Percentiles rank a stretch among this genome's conserved stretches.
These are phyloP conservation scores for Sodiomyces alkalinus DNA, from an alignment of 2,329 filamentous ascomycete genomes.

Conservation along the genomic window DNA sequence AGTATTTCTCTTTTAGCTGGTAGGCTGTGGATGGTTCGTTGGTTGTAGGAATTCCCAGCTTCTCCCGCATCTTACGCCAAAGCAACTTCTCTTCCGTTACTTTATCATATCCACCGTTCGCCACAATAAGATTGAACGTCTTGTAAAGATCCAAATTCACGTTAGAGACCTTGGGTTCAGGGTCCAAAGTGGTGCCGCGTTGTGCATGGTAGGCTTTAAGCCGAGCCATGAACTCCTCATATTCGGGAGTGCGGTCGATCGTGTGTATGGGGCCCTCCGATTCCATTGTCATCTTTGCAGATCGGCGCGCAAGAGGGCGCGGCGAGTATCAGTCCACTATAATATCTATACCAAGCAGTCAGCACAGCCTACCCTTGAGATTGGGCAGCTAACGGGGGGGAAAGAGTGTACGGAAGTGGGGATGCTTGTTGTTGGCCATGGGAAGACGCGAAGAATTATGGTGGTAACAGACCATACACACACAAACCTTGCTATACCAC, in stretches of 20 bases:
- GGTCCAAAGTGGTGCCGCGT: slow-evolving; percentile 64
- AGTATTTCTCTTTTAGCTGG: slow-evolving; percentile 74
- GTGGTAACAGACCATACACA: too few relatives aligned
- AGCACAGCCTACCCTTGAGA: too few relatives aligned
- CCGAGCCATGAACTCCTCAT: slow-evolving; percentile 63
- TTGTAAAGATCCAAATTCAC: slow-evolving; percentile 63
- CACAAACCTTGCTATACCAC: too few relatives aligned
- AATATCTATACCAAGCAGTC: too few relatives aligned
- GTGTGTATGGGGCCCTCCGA: slow-evolving; percentile 21
- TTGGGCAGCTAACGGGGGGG: too few relatives aligned
- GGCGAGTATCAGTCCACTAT: too few relatives aligned
- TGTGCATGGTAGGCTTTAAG: slow-evolving; percentile 61
- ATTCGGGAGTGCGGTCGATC: slow-evolving; percentile 52
- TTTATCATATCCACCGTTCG: slow-evolving; percentile 73
- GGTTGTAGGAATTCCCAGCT: slow-evolving; percentile 58
- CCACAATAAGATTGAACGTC: slow-evolving; percentile 63
- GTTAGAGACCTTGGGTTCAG: slow-evolving; percentile 66
- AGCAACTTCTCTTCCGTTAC: slow-evolving; percentile 72
- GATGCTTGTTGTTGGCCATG: too few relatives aligned
- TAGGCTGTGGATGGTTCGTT: slow-evolving; percentile 77
- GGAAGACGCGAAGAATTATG: too few relatives aligned
- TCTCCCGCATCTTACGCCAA: slow-evolving; percentile 66
- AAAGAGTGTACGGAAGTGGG: too few relatives aligned
- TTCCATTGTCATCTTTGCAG: slow-evolving; percentile 1
- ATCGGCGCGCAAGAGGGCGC: too few relatives aligned